These are phyloP conservation scores for baker's yeast (Saccharomyces cerevisiae) DNA, from an alignment of 805 yeast species.

Conservation along the genomic window DNA sequence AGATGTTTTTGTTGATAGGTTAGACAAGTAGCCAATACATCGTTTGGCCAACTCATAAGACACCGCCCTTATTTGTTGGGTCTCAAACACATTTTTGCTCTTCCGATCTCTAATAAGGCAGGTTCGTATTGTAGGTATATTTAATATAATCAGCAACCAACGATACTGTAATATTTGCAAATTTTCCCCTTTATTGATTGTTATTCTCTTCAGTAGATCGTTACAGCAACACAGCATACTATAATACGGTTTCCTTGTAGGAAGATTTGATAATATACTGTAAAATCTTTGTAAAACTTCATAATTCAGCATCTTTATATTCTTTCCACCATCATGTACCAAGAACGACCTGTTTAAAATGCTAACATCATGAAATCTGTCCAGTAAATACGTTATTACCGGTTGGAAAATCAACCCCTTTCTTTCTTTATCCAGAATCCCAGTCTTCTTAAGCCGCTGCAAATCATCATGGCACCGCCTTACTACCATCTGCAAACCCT, in stretches of 20 bases:
- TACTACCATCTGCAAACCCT: slow-evolving; percentile 5
- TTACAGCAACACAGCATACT: slow-evolving; percentile 46
- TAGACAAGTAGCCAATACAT: slow-evolving; percentile 58
- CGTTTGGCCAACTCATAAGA: slow-evolving; percentile 67
- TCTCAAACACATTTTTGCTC: slow-evolving; percentile 22
- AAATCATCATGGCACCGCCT: slow-evolving; percentile 1
- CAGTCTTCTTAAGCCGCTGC: slow-evolving; percentile 1
- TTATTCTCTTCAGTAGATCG: slow-evolving; percentile 38
- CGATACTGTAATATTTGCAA: slow-evolving; percentile 28
- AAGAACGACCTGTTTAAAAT: slow-evolving; percentile 50
- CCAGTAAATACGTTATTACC: slow-evolving; percentile 39
- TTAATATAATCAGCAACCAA: slow-evolving; percentile 60
- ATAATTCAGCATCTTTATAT: slow-evolving; percentile 36
- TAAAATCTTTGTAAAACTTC: slow-evolving; percentile 42
- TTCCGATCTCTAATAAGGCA: slow-evolving; percentile 33
- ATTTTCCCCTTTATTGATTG: slow-evolving; percentile 28
- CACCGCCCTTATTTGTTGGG: slow-evolving; percentile 45
- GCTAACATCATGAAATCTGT: slow-evolving; percentile 40
- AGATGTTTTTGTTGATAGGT: slow-evolving; percentile 14
- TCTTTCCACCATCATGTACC: slow-evolving; percentile 13
- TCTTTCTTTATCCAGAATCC: slow-evolving; percentile 3
- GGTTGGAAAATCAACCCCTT: slow-evolving; percentile 37
- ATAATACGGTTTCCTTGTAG: slow-evolving; percentile 54
- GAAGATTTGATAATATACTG: slow-evolving; percentile 39
- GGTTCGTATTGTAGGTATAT: slow-evolving; percentile 53